A percentile compares a stretch with the other conserved stretches of the same genome.
Conservation (phyloP, 2,329 filamentous ascomycete species). For the Intubia oerlemansii region DNA sequence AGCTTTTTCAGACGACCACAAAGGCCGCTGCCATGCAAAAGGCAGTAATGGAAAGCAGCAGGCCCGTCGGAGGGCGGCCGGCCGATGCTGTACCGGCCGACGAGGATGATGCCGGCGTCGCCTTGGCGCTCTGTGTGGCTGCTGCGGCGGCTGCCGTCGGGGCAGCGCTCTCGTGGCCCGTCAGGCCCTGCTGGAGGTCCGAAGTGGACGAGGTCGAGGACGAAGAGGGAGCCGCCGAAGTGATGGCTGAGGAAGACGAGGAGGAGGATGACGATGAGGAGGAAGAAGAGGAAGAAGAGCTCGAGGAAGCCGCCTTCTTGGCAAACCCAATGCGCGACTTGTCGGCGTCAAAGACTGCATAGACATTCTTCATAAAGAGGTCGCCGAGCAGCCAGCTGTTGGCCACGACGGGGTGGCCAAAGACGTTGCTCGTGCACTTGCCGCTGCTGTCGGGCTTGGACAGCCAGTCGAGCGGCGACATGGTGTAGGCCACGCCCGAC, state of each 20-base stretch:
- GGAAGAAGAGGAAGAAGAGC: not conserved
- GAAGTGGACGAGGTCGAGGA: conserved; percentile 2
- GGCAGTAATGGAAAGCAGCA: no score
- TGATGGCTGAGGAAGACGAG: conserved; percentile 2
- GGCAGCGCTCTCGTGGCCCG: conserved; percentile 18
- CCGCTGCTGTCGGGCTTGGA: conserved; percentile 17
- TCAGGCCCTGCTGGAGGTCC: conserved; percentile 16
- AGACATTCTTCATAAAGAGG: conserved; percentile 77
- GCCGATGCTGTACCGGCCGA: no score
- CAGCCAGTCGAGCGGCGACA: conserved; percentile 54
- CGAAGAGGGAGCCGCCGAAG: not conserved
- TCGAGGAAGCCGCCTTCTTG: not conserved
- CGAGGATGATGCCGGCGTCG: conserved; percentile 11
- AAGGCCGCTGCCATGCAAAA: no score
- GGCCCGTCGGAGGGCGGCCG: no score
- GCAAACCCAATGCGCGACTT: conserved; percentile 25
- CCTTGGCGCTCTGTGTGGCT: no score
- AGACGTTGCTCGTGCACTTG: conserved; percentile 49
- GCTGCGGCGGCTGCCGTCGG: no score
- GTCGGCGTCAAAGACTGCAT: conserved; percentile 65
- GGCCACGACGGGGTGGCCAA: conserved; percentile 45
- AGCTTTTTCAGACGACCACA: no score
- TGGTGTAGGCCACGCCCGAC: conserved; percentile 40
- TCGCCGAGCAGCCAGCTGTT: conserved; percentile 65
- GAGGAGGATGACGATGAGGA: conserved; percentile 6